Base-by-base conservation (phyloP, 2,329 filamentous ascomycete genomes). In the Hypoxylon sp. region DNA sequence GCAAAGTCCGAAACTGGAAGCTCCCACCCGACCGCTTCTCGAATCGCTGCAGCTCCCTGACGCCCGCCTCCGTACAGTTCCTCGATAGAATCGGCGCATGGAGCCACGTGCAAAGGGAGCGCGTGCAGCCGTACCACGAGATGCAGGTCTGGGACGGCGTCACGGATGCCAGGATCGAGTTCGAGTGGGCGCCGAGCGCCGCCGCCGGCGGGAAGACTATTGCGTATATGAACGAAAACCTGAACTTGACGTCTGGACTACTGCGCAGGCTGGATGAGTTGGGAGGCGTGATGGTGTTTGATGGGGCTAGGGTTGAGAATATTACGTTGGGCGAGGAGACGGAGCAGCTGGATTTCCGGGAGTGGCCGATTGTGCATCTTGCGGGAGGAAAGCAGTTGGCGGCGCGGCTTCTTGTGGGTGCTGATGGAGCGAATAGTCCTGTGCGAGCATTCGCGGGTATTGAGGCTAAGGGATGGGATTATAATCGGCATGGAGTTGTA, bases 121-220 rank as follows among this genome's bases (percentile, higher is more conserved):
- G 96, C 32, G 88, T 96, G 34, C 94, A 98, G 82, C 87, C 90
- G 0, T 99, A 98, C 79, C 90, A 97, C 65, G 92, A 95, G 74
- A 99, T 99, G 96, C 92, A 97, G 79, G 96, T 98, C 32, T 99
- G 97, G 96, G 96, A 99, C 79, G 97, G 95, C 68, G 89, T 97
- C 62, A 93, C 92, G 43, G 94, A 90, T 65, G 93, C 94, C 36
- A 89, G 90, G 73, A 96, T 99, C 78, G 91, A 93, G 73, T 99
- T 99, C 79, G 92, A 96, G 81, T 92, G 90, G 91, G 80, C 80
- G 21, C 82, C 82, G 4, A 78, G 77, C 46, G 50, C 48, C 0
- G 81, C 49, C 80, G 81, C 73, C 80, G 82, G 82, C 80, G 82
- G 82, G 76, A 87, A 84, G 67, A 92, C 89, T 1, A 93, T 99